A percentile compares a stretch with the other conserved stretches of the same genome.
Conservation (phyloP, 2,329 filamentous ascomycete species). For the Teratosphaeria zuluensis region DNA sequence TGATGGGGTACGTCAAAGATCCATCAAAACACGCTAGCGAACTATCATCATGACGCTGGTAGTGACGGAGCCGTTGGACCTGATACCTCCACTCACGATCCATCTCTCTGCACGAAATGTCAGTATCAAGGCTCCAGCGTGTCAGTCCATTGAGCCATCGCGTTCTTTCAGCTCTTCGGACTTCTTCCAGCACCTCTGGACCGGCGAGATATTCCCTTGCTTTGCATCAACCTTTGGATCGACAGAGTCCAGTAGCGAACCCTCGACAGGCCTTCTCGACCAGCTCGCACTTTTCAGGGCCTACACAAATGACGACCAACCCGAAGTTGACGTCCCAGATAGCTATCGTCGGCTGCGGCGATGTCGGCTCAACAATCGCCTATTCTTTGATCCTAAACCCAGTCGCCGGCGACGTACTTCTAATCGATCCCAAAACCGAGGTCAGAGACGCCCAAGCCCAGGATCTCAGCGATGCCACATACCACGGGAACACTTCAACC, state of each 20-base stretch:
- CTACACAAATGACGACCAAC: background rate
- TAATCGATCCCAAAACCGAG: slow-evolving; percentile 42
- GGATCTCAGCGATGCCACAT: slow-evolving; percentile 44
- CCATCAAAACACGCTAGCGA: background rate
- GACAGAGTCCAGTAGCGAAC: background rate
- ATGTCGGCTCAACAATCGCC: slow-evolving; percentile 43
- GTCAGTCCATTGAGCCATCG: background rate
- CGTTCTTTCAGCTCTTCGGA: background rate
- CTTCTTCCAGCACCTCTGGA: background rate
- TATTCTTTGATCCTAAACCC: slow-evolving; percentile 43
- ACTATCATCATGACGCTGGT: background rate
- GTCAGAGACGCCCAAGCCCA: slow-evolving; percentile 41
- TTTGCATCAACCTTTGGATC: background rate
- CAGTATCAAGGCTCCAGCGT: background rate
- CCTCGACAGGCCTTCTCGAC: background rate
- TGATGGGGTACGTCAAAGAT: too few species aligned
- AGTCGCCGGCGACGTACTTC: slow-evolving; percentile 42
- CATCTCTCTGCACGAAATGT: background rate
- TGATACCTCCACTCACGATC: background rate
- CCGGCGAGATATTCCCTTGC: background rate
- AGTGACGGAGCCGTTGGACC: background rate
- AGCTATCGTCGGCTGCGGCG: slow-evolving; percentile 43
- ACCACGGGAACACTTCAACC: slow-evolving; percentile 34
- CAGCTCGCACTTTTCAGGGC: background rate
- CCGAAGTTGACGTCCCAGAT: slow-evolving; percentile 19